These are phyloP conservation scores for Astrothelium subdiscretum DNA, from an alignment of 495 filamentous ascomycete species.

Conservation along the genomic window DNA sequence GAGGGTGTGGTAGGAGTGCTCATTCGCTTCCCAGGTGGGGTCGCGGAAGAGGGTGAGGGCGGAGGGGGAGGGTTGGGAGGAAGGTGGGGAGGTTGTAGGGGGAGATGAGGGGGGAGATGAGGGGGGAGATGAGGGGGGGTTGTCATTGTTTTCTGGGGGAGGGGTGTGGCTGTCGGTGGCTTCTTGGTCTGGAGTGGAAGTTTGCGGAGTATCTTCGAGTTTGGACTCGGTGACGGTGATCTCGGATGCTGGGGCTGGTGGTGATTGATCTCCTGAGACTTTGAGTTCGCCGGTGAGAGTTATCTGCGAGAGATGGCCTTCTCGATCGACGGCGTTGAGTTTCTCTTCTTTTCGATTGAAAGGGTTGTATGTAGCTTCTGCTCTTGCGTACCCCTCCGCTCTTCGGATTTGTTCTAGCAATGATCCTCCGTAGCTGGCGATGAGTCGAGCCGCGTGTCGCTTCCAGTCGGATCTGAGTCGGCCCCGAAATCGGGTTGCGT, in stretches of 20 bases:
- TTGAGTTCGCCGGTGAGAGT: slow-evolving; percentile 32
- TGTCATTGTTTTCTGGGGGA: slow-evolving; percentile 3
- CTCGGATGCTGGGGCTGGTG: slow-evolving; percentile 5
- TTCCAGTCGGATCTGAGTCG: slow-evolving; percentile 76
- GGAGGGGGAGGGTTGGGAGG: slow-evolving; percentile 21
- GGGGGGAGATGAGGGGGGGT: not conserved
- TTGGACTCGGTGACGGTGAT: slow-evolving; percentile 15
- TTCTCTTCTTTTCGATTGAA: slow-evolving; percentile 36
- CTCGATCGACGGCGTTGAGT: slow-evolving; percentile 30
- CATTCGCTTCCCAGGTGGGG: slow-evolving; percentile 53
- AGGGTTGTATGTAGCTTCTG: slow-evolving; percentile 46
- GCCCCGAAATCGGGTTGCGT: slow-evolving; percentile 56
- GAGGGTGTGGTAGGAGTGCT: slow-evolving; percentile 66
- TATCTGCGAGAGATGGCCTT: slow-evolving; percentile 35
- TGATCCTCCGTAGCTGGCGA: slow-evolving; percentile 67
- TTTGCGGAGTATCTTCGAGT: slow-evolving; percentile 11
- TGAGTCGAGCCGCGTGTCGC: slow-evolving; percentile 67
- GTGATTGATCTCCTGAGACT: slow-evolving; percentile 3
- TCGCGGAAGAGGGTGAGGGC: slow-evolving; percentile 47
- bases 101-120: not conserved
- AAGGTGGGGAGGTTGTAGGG: slow-evolving; percentile 4
- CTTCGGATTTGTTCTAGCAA: slow-evolving; percentile 63
- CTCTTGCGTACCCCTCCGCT: slow-evolving; percentile 61
- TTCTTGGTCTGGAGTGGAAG: not conserved
- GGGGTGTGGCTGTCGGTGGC: not conserved